Evolutionary conservation across 768 basidiomycete genomes (phyloP), one percentile per base, ranked within the genome.

Genomic region (Xerocomus spinulosus): DNA sequence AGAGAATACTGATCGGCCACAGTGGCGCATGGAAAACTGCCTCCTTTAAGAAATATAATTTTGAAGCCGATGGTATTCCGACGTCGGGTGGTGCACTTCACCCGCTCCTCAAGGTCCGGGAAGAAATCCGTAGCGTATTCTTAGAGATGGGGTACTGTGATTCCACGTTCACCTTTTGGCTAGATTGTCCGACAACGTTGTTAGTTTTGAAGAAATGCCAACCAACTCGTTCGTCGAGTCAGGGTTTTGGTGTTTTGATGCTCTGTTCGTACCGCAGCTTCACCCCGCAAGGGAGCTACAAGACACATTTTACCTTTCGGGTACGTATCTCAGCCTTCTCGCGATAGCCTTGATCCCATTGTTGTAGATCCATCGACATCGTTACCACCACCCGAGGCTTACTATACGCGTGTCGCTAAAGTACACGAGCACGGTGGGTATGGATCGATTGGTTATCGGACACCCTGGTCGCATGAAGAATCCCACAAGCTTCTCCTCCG

Each of bases 181-280:
- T 23, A 21, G 24, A 21, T 28, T 32, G 2, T n/a, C 42, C 53
- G 36, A 61, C 28, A 21, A 42, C 7, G 13, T 37, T 45, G 24
- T 39, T 55, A 98, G 95, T 9, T 99, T 98, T 70, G 85, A 92
- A 40, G 96, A 99, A 70, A 99, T 99, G 96, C 92, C 94, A 13
- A 98, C 96, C 9, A 82, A 83, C 42, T 83, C 85, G 46, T 99
- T 92, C 66, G 93, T 99, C 47, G 96, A 99, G 70, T 95, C 92
- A 18, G 89, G 88, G 29, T 99, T 98, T 78, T 99, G 96, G 96
- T 96, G 93, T 66, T 98, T 99, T 70, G 96, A 99, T 67, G 83
- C 94, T 2, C 77, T 99, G 55, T 99, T 95, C 68, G 96, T 99
- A 0, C 96, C 96, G 0, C 96, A 99, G 62, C 95, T 98, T 66